Percentiles rank a stretch among this genome's conserved stretches.
phyloP scores from a whole-genome alignment of 495 filamentous ascomycete species.

The Tuber microsphaerosporum region DNA sequence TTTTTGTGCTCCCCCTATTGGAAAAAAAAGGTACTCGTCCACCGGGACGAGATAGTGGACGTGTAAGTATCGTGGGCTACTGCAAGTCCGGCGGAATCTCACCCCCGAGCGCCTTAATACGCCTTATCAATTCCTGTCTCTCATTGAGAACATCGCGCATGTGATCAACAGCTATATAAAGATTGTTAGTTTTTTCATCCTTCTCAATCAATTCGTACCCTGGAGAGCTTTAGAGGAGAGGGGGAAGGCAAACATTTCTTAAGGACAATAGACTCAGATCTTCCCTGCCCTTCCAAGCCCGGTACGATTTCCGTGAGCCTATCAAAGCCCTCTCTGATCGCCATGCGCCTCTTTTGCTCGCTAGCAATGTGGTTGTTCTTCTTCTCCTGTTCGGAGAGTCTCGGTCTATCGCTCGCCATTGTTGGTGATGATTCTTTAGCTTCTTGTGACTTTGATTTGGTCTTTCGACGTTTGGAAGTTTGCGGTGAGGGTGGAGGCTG shows the following conservation, averaged over 20 bases:
- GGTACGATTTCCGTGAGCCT: slow-evolving; percentile 74
- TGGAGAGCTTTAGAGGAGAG: not conserved
- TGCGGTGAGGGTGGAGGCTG: slow-evolving; percentile 1
- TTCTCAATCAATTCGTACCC: not conserved
- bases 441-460: slow-evolving; percentile 19
- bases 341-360: slow-evolving; percentile 80
- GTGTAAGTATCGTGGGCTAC: slow-evolving; percentile 5
- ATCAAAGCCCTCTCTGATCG: slow-evolving; percentile 83
- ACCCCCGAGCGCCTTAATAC: slow-evolving; percentile 56
- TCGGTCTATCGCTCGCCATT: slow-evolving; percentile 46
- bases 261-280: slow-evolving; percentile 78
- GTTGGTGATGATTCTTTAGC: slow-evolving; percentile 17
- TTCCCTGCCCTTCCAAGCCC: slow-evolving; percentile 70
- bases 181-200: slow-evolving; percentile 12
- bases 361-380: slow-evolving; percentile 85
- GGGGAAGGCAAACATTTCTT: slow-evolving; percentile 46
- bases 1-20: not conserved
- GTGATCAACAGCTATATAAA: slow-evolving; percentile 56
- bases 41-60: not conserved
- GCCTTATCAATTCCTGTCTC: slow-evolving; percentile 56
- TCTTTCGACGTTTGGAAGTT: slow-evolving; percentile 19
- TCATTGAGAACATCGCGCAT: slow-evolving; percentile 59
- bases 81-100: slow-evolving; percentile 43
- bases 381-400: slow-evolving; percentile 77
- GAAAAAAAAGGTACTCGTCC: not conserved